Evolutionary conservation across 208 protist species (phyloP).

Genomic region (Strigomonas culicis): DNA sequence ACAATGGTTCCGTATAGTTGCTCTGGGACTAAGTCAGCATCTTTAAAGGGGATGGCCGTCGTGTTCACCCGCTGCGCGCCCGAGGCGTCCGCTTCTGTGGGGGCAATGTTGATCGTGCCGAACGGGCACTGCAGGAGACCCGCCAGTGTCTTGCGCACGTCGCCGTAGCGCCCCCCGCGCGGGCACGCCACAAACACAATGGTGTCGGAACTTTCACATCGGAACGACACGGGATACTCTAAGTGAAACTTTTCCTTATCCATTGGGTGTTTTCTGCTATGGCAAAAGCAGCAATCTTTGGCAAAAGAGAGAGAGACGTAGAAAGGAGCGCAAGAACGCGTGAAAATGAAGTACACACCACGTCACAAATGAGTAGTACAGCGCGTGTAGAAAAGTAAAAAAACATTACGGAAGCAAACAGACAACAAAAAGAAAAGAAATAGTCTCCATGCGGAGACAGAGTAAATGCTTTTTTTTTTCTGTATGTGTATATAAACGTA

Average conservation of each 20-base stretch:
- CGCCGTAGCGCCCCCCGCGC: conserved; percentile 45
- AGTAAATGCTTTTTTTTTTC: not conserved
- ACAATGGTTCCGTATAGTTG: conserved; percentile 31
- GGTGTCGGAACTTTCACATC: conserved; percentile 46
- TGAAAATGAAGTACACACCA: no score
- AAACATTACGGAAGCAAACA: not conserved
- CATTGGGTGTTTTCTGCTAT: conserved; percentile 9
- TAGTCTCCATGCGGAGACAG: not conserved
- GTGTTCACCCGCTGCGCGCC: not conserved
- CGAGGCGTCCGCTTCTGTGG: conserved; percentile 3
- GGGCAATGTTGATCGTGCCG: conserved; percentile 30
- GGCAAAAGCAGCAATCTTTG: not conserved
- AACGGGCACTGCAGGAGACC: conserved; percentile 47
- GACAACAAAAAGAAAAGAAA: not conserved
- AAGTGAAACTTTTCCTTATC: conserved; percentile 42
- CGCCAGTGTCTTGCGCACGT: conserved; percentile 69
- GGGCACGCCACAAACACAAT: conserved; percentile 65
- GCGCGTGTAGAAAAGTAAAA: not conserved
- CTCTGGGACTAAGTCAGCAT: conserved; percentile 16
- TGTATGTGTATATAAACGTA: not conserved
- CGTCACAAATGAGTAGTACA: conserved; percentile 7
- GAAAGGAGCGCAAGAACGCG: not conserved
- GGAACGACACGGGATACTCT: conserved; percentile 50
- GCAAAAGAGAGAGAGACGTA: no score
- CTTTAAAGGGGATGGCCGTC: not conserved